Percentiles rank a stretch among this genome's conserved stretches.
phyloP scores from a whole-genome alignment of 2,329 filamentous ascomycete species.

The Pseudonectria foliicola region DNA sequence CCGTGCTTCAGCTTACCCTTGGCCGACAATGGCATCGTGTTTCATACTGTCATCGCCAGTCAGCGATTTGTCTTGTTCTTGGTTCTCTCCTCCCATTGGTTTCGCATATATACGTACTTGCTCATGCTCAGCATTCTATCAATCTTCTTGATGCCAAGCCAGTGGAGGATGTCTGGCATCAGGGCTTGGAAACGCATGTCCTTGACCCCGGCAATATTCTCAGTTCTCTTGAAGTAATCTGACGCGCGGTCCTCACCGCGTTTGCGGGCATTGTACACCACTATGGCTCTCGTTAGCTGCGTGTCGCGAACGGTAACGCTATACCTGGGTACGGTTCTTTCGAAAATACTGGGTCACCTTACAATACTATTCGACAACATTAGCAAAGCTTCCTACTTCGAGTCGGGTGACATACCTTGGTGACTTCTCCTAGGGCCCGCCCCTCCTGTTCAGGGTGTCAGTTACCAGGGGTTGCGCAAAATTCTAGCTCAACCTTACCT shows the following conservation, averaged over 20 bases:
- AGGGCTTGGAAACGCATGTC: constrained; percentile 96
- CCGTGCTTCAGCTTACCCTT: constrained; percentile 49
- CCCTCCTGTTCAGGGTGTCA: constrained; percentile 51
- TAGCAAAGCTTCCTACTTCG: not conserved
- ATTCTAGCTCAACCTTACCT: constrained; percentile 28
- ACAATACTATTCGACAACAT: constrained; percentile 34
- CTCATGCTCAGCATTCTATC: constrained; percentile 98
- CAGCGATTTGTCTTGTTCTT: constrained; percentile 16
- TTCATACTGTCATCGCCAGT: constrained; percentile 60
- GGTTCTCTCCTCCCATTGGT: constrained; percentile 4
- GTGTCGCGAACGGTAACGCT: too few species aligned
- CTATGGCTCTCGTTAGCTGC: constrained; percentile 24
- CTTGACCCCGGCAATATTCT: constrained; percentile 96
- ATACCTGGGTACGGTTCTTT: too few species aligned
- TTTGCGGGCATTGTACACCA: constrained; percentile 74
- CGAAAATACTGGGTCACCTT: constrained; percentile 14
- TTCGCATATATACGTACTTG: constrained; percentile 54
- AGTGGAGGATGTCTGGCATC: constrained; percentile 96
- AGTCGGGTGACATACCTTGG: constrained; percentile 59
- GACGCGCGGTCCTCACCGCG: constrained; percentile 72
- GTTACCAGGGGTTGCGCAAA: too few species aligned
- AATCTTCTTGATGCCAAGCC: constrained; percentile 97
- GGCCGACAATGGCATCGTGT: constrained; percentile 79
- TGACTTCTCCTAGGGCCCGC: constrained; percentile 87
- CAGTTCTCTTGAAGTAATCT: constrained; percentile 95